phyloP scores from a whole-genome alignment of 2,329 filamentous ascomycete species.

The Penicillium thymicola region DNA sequence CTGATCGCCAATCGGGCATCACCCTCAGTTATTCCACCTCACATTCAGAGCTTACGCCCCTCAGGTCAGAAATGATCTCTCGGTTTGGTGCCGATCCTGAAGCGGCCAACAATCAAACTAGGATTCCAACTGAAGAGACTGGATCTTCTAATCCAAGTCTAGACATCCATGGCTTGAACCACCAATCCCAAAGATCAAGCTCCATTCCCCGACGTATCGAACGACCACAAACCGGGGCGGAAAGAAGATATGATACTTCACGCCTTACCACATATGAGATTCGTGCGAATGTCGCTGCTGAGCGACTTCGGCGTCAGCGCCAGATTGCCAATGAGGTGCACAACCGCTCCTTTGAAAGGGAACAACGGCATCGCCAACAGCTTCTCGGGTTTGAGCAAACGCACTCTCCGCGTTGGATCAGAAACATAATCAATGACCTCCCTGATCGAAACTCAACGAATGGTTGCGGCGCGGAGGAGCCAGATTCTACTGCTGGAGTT shows the following conservation, averaged over 20 bases:
- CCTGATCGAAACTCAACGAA: slow-evolving; percentile 32
- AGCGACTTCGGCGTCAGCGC: slow-evolving; percentile 40
- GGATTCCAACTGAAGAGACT: slow-evolving; percentile 12
- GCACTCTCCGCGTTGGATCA: slow-evolving; percentile 39
- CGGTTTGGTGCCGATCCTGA: slow-evolving; percentile 21
- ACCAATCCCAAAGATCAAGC: slow-evolving; percentile 32
- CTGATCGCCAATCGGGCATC: slow-evolving; percentile 33
- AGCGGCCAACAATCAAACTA: slow-evolving; percentile 23
- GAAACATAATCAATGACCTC: slow-evolving; percentile 37
- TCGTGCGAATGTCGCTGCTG: slow-evolving; percentile 38
- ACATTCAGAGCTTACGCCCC: slow-evolving; percentile 37
- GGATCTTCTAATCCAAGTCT: slow-evolving; percentile 21
- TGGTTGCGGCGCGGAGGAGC: slow-evolving; percentile 35
- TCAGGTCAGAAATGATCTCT: slow-evolving; percentile 21
- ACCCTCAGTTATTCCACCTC: slow-evolving; percentile 42
- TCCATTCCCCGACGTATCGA: slow-evolving; percentile 36
- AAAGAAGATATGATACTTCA: slow-evolving; percentile 28
- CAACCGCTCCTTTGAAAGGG: slow-evolving; percentile 28
- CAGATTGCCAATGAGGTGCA: slow-evolving; percentile 36
- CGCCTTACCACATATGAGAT: slow-evolving; percentile 34
- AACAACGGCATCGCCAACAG: slow-evolving; percentile 35
- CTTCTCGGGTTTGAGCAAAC: slow-evolving; percentile 34
- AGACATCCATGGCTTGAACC: slow-evolving; percentile 21
- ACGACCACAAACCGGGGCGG: slow-evolving; percentile 23
- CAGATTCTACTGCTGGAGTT: slow-evolving; percentile 46